Evolutionary conservation across 1,139 yeast species (phyloP), one percentile per base, ranked within the genome.

Genomic region (Blastobotrys persicus): DNA sequence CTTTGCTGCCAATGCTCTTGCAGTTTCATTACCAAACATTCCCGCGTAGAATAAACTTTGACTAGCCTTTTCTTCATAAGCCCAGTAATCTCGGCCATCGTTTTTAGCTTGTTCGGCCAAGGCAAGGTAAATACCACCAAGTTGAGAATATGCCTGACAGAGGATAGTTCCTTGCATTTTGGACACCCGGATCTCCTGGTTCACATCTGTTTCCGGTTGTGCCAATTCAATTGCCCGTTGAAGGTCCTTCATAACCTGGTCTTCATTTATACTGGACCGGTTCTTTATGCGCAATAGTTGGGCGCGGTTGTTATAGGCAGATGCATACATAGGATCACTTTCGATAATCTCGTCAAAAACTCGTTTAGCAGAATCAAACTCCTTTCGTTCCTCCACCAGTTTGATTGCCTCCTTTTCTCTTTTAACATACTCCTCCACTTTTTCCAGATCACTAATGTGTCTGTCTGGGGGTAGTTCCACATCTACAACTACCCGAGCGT

Each of bases 221-320:
- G 67, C 67, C 5, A 65, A 57, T 17, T 51, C 48, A 20, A 66
- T 55, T 2, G 68, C 67, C 23, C 44, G 44, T 17, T 57, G 44
- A 19, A 66, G 49, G 42, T 64, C 66, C 2, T 14, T 39, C 4
- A 57, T 53, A 3, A 45, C 52, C 9, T 47, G 48, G 26, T 26
- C 32, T 14, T 31, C 23, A 18, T 45, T 17, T 9, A 26, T 26
- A 14, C 34, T 16, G 12, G 14, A 35, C 18, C 4, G n/a, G 4
- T 6, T 40, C 13, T 7, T 19, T 23, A 51, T 31, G 20, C 68
- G 56, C 4, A 50, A 45, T 28, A 64, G 44, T 52, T 66, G 70
- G 2, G 69, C 70, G 2, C 67, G 57, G 50, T 67, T 67, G 53
- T 63, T 65, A 54, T 67, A 66, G 3, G 63, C 69, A 2, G 68